Conservation (phyloP, 345 rosid species). For the Fremontodendron californicum region DNA sequence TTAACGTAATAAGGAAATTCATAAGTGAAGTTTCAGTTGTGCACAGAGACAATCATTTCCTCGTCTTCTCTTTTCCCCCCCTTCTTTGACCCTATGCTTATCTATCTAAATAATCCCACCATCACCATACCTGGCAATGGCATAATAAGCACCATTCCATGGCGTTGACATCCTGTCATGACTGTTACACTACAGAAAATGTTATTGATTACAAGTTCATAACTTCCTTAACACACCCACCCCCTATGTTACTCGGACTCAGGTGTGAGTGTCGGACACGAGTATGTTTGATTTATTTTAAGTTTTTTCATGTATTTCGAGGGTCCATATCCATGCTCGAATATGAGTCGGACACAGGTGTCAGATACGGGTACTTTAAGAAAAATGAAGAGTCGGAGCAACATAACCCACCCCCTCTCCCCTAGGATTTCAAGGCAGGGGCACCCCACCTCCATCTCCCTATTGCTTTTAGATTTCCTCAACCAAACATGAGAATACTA, state of each 20-base stretch:
- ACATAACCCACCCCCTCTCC: neutral
- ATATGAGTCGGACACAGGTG: too few relatives aligned
- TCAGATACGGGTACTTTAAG: too few relatives aligned
- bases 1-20: neutral
- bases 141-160: neutral
- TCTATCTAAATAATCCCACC: neutral
- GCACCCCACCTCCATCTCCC: neutral
- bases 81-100: neutral
- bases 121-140: neutral
- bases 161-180: neutral
- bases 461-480: neutral
- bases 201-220: neutral
- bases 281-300: too few relatives aligned
- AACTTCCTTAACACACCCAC: neutral
- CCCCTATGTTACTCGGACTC: too few relatives aligned
- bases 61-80: neutral
- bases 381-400: too few relatives aligned
- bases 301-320: too few relatives aligned
- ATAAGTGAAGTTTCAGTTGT: neutral
- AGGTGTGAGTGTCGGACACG: too few relatives aligned
- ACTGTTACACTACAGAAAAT: neutral
- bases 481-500: neutral
- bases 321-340: too few relatives aligned
- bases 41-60: neutral
- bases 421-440: neutral